Conservation (phyloP, 1,284 basidiomycete species). For the Cryptococcus neoformans region DNA sequence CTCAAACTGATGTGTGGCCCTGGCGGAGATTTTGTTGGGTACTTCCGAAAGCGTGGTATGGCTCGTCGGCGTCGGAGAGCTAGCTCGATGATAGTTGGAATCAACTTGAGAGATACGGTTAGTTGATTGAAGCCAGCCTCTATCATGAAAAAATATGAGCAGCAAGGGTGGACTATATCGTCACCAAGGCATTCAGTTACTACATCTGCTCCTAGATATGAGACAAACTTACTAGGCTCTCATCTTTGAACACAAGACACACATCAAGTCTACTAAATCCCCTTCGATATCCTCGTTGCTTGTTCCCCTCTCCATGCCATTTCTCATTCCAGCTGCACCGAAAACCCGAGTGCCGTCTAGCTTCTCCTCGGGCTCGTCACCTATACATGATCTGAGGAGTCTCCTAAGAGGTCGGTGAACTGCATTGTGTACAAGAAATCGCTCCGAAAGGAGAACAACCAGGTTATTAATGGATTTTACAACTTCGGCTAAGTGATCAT, state of each 20-base stretch:
- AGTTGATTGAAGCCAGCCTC: slow-evolving; percentile 46
- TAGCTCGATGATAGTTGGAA: slow-evolving; percentile 55
- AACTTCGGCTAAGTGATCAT: slow-evolving; percentile 60
- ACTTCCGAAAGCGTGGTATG: slow-evolving; percentile 35
- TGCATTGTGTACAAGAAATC: slow-evolving; percentile 83
- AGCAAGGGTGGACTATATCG: slow-evolving; percentile 66
- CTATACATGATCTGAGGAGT: slow-evolving; percentile 81
- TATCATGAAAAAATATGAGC: slow-evolving; percentile 95
- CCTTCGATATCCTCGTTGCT: slow-evolving; percentile 30
- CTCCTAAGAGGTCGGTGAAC: slow-evolving; percentile 85
- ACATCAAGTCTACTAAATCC: slow-evolving; percentile 82
- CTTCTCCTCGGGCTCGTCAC: slow-evolving; percentile 82
- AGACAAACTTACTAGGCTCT: slow-evolving; percentile 61
- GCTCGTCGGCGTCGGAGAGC: slow-evolving; percentile 51
- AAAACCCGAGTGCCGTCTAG: slow-evolving; percentile 69
- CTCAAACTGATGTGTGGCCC: slow-evolving; percentile 62
- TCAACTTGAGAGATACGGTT: slow-evolving; percentile 60
- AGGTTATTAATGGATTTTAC: slow-evolving; percentile 79
- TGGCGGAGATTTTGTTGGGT: slow-evolving; percentile 21
- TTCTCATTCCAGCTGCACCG: slow-evolving; percentile 70
- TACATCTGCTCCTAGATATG: background rate
- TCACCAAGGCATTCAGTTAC: background rate
- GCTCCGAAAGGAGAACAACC: slow-evolving; percentile 82
- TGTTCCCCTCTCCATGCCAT: slow-evolving; percentile 5
- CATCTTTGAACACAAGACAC: slow-evolving; percentile 85